Percentiles rank a stretch among this genome's conserved stretches.
phyloP scores from a whole-genome alignment of 768 basidiomycete genomes.

The Astraeus odoratus region DNA sequence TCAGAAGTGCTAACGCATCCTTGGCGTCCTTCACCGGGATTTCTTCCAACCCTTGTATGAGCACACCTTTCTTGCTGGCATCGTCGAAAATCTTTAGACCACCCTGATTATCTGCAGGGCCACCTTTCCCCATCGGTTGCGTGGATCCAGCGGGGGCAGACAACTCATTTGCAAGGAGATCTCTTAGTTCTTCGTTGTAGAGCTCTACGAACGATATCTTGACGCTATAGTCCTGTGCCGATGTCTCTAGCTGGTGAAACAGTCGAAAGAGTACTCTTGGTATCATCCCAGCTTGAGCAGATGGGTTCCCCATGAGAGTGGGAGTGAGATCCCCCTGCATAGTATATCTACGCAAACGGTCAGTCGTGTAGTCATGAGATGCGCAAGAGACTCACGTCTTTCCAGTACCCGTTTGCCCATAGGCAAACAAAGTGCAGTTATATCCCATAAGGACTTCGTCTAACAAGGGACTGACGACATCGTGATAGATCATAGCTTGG shows the following conservation, averaged over 20 bases:
- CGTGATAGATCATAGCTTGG: constrained; percentile 88
- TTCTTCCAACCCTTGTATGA: constrained; percentile 95
- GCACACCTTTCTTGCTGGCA: constrained; percentile 75
- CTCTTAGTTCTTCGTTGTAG: constrained; percentile 97
- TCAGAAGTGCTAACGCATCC: constrained; percentile 77
- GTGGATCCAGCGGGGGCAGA: constrained; percentile 54
- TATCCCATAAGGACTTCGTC: constrained; percentile 93
- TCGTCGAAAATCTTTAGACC: constrained; percentile 94
- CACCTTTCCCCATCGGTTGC: constrained; percentile 72
- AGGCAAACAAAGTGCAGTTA: constrained; percentile 96
- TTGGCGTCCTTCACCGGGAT: constrained; percentile 72
- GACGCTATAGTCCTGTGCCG: constrained; percentile 79
- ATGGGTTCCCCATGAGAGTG: constrained; percentile 83
- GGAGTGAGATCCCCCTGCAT: constrained; percentile 93
- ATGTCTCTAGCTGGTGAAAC: constrained; percentile 80
- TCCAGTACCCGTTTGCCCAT: constrained; percentile 97
- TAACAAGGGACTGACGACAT: constrained; percentile 89
- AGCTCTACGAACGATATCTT: constrained; percentile 92
- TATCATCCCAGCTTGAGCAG: constrained; percentile 89
- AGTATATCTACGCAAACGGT: constrained; percentile 61
- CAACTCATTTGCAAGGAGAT: constrained; percentile 80
- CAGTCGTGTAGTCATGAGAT: constrained; percentile 3
- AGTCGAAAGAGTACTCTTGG: constrained; percentile 89
- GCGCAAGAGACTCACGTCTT: constrained; percentile 72
- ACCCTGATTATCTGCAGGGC: constrained; percentile 42